Conservation (phyloP, 164 flowering plant genomes). For the Platanus orientalis region DNA sequence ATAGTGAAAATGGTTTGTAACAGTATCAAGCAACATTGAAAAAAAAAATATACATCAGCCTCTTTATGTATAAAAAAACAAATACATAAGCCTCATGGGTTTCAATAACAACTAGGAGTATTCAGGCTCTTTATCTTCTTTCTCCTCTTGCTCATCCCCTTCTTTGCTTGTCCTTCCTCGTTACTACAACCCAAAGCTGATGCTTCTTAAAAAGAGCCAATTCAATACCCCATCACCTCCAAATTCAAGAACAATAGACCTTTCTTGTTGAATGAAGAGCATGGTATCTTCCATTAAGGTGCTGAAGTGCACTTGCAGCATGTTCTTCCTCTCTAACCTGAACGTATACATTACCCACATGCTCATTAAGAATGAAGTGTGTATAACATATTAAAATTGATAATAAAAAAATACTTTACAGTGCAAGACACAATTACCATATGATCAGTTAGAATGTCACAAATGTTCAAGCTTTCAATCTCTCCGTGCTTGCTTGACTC, state of each 20-base stretch:
- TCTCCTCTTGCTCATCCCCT: conserved; percentile 4
- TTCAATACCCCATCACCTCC: conserved; percentile 17
- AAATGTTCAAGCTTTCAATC: conserved; percentile 72
- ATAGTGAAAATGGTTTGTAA: too few species aligned
- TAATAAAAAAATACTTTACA: background rate
- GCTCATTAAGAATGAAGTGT: too few species aligned
- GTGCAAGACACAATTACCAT: conserved; percentile 45
- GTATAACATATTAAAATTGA: too few species aligned
- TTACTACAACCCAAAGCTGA: conserved; percentile 1
- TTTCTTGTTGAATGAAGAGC: conserved; percentile 10
- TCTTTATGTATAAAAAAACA: too few species aligned
- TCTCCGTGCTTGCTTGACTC: conserved; percentile 86
- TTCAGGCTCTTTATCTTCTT: conserved; percentile 12
- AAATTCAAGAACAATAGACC: conserved; percentile 28
- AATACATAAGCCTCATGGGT: too few species aligned
- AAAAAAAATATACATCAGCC: too few species aligned
- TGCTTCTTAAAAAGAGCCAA: background rate
- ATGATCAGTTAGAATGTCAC: conserved; percentile 90
- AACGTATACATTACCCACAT: conserved; percentile 96
- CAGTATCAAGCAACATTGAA: too few species aligned
- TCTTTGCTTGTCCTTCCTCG: conserved; percentile 7
- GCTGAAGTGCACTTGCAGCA: too few species aligned
- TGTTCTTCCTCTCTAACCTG: too few species aligned
- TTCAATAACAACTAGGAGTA: conserved; percentile 5
- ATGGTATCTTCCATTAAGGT: too few species aligned